Percentiles rank a stretch among this genome's conserved stretches.
These are phyloP conservation scores for Quercus parvula DNA, from an alignment of 306 rosid genomes.

Conservation along the genomic window DNA sequence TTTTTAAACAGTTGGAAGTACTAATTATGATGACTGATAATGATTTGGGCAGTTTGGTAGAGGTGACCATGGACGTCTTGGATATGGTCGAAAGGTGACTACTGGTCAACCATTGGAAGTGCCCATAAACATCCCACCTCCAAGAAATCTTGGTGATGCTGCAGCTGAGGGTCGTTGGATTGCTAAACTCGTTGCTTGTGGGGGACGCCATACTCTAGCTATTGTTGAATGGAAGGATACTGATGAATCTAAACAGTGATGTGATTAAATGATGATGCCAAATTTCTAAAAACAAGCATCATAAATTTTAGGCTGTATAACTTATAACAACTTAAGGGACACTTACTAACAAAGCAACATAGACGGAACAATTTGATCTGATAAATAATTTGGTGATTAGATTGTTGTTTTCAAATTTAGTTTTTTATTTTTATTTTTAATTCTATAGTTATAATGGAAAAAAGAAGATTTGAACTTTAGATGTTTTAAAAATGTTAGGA, in stretches of 20 bases:
- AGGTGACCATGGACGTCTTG: conserved; percentile 98
- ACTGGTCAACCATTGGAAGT: conserved; percentile 97
- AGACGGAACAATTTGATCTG: background rate
- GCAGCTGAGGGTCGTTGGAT: conserved; percentile 59
- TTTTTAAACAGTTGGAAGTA: background rate
- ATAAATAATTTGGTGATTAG: background rate
- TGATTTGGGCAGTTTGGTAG: conserved; percentile 71
- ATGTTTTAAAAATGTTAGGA: too few relatives aligned
- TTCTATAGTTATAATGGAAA: too few relatives aligned
- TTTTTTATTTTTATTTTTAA: too few relatives aligned
- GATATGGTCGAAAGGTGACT: conserved; percentile 91
- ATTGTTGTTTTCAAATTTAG: background rate
- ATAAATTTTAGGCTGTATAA: background rate
- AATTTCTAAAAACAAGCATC: background rate
- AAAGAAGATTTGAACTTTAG: too few relatives aligned
- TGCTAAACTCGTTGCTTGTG: conserved; percentile 83
- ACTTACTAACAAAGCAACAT: background rate
- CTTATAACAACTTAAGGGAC: conserved; percentile 1
- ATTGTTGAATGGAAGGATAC: conserved; percentile 57
- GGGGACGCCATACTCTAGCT: conserved; percentile 97
- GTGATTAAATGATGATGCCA: background rate
- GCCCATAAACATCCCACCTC: conserved; percentile 62
- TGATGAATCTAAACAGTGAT: conserved; percentile 37
- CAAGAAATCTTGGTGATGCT: conserved; percentile 20
- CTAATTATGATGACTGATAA: background rate